These are phyloP conservation scores for Coemansia asiatica DNA, from an alignment of 192 early-diverging fungal genomes.

Conservation along the genomic window DNA sequence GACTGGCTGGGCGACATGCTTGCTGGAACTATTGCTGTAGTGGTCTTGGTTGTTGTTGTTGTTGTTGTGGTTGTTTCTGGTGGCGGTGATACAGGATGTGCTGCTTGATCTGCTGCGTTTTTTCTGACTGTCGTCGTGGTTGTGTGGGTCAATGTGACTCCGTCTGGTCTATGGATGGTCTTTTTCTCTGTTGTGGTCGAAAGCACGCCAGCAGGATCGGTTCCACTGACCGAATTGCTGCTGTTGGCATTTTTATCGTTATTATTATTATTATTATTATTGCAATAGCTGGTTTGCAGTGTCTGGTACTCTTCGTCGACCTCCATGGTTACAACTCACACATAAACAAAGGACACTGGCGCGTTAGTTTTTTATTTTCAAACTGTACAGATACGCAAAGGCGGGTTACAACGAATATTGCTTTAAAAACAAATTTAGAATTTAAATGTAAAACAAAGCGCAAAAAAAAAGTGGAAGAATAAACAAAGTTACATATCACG, in stretches of 20 bases:
- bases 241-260: not conserved
- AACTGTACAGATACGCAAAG: too few relatives aligned
- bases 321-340: conserved; percentile 9
- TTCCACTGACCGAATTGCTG: not conserved
- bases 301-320: conserved; percentile 16
- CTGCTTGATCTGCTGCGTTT: not conserved
- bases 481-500: too few relatives aligned
- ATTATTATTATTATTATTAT: not conserved
- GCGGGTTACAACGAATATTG: too few relatives aligned
- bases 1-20: not conserved
- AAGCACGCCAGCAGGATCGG: not conserved
- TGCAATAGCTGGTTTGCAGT: not conserved
- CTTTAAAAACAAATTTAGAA: too few relatives aligned
- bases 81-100: too few relatives aligned
- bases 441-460: too few relatives aligned
- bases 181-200: not conserved
- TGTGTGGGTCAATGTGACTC: not conserved
- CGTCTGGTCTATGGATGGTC: not conserved
- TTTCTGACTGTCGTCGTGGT: not conserved
- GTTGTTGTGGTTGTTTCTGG: conserved; percentile 4
- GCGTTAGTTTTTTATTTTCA: too few relatives aligned
- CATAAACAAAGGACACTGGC: not conserved
- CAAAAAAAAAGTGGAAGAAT: too few relatives aligned
- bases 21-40: conserved; percentile 1
- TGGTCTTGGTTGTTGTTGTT: conserved; percentile 13